Evolutionary conservation across 305 asterid genomes (phyloP), one percentile per base, ranked within the genome.

Genomic region (Salvia sclarea): DNA sequence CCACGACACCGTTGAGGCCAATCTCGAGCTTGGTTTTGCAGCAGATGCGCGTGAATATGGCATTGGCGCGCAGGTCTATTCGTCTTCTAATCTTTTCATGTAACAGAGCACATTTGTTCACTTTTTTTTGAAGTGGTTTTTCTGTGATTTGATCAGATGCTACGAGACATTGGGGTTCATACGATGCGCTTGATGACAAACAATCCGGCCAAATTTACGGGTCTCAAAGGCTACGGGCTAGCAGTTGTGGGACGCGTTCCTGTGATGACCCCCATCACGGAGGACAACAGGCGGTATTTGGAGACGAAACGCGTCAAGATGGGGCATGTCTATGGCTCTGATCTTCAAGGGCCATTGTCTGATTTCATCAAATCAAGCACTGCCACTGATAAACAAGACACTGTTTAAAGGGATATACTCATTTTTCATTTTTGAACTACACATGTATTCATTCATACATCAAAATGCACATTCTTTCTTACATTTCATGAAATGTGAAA

Each of bases 131-230:
- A 28, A 18, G 30, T 20, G 5, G 3, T 33, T 6, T 16, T 20
- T 43, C 11, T 16, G 28, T 12, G 64, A 54, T 75, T 75, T 57
- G 28, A 58, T 75, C 85, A 88, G 96, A 92, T 92, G 69, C 78
- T 90, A 20, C 81, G 87, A 25, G 98, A 89, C 65, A 69, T 92
- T 14, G 96, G 97, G 28, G 85, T 92, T 14, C 84, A 82, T 61
- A 92, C 98, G 0, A 92, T 92, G 95, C 78, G 86, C 17, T 79
- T 92, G 16, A 92, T 92, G 98, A 92, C 97, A 1, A 92, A 92
- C 80, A 92, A 92, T 67, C 98, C 97, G 0, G 96, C 97, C 21
- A 92, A 92, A 66, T 90, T 86, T 59, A 73, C 77, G 0, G 96
- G 97, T 63, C 82, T 86, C 11, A 88, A 80, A 71, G 97, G 98